Evolutionary conservation across 768 basidiomycete genomes (phyloP), one percentile per base, ranked within the genome.

Genomic region (Phaffia australis): DNA sequence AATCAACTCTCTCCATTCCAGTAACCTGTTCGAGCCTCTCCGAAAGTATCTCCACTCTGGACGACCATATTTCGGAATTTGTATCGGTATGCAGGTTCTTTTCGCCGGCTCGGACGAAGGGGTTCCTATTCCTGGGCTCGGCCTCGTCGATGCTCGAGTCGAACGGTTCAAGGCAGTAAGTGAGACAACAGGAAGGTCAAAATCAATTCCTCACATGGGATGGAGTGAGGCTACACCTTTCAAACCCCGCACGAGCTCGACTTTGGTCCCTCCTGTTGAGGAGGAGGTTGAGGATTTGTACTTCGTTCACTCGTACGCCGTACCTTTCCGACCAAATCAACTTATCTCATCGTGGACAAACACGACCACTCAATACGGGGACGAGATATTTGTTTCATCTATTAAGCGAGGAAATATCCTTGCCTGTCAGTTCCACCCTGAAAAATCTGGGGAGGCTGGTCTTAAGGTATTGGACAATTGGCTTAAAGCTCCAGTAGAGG

Each of bases 1-100:
- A 15, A 85, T 95, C 71, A 80, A 82, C 58, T 85, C 87, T 65
- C 84, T 99, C 60, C 77, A 79, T 19, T 76, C 81, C 21, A 84
- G 84, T 69, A 89, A 87, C 25, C 82, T 93, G 66, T 81, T 87
- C 47, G 83, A 87, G 70, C 91, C 89, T 29, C 81, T 99, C 65
- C 82, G 81, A 69, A 77, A 81, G 60, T 99, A 97, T 76, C 85
- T 99, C 72, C 77, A 78, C 19, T 89, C 89, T 15, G 94, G 95
- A 29, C 83, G 81, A 72, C 95, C 94, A 1, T 99, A 95, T 78
- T 89, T 95, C 77, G 76, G 76, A 21, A 98, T 99, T 79, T 99
- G 95, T 79, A 89, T 99, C 73, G 95, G 95, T 72, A 87, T 99
- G 85, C 95, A 99, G 77, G 84, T 95, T 65, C 87, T 99, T 69